Base-by-base conservation (phyloP, 2,329 filamentous ascomycete genomes). In the Blastomyces parvus region DNA sequence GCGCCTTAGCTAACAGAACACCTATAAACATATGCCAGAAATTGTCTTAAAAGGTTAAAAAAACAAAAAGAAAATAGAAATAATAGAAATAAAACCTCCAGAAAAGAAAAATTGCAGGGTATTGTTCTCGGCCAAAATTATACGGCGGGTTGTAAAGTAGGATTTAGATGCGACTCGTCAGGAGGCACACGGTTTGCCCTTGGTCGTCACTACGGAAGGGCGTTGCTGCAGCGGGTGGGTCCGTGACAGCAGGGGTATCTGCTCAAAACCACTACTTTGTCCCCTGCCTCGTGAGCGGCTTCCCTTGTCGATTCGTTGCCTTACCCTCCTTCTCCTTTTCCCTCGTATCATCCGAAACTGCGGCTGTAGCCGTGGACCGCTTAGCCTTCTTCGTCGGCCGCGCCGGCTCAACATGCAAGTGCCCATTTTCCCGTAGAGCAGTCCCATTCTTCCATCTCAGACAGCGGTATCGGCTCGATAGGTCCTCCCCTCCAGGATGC, bases 391-490 rank as follows among this genome's bases (percentile, higher is more conserved):
- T 80, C 66, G 79, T 76, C 62, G 78, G 77, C 52, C 81, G 80
- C 38, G 81, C 80, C 62, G 83, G 80, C 64, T 88, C 84, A 22
- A 80, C 79, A 70, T 88, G 86, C 48, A 82, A 78, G 73, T 87
- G 82, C 1, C 85, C 85, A 56, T 82, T 71, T 60, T 86, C 80
- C 2, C 80, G 76, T 8, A 86, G 67, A 44, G 86, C 86, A 61
- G 82, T 84, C 19, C 77, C 81, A 70, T 90, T 90, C 64, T 78
- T 81, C 88, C 88, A 90, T 42, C 78, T 78, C 56, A 88, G 75
- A 70, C 87, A 68, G 76, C 74, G n/a, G 17, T 75, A 74, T 38
- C 27, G 42, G 40, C 33, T 7, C 19, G 53, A 38, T 2, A 46
- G 25, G 3, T 59, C 57, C 40, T 79, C 79, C 17, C 83, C 79